These are phyloP conservation scores for Quercus wislizeni DNA, from an alignment of 306 rosid genomes.

Conservation along the genomic window DNA sequence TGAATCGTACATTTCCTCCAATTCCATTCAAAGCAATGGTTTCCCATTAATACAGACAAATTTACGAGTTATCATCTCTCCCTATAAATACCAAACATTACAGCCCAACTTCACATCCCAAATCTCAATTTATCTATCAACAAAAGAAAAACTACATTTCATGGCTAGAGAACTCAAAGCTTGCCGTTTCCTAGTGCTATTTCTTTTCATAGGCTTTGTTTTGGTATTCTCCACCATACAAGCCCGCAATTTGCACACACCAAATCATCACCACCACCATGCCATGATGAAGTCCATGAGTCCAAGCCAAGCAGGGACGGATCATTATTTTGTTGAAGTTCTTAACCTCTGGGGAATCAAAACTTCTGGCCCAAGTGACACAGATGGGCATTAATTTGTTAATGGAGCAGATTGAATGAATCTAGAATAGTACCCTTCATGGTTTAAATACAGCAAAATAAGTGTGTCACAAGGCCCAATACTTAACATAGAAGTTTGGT, in stretches of 20 bases:
- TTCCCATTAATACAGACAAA: not conserved
- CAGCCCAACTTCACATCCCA: not conserved
- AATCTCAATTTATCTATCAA: not conserved
- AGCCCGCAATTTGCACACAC: slow-evolving; percentile 17
- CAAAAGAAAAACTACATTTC: not conserved
- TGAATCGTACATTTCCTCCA: too few relatives aligned
- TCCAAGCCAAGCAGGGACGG: slow-evolving; percentile 8
- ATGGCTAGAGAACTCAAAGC: not conserved
- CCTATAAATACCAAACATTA: not conserved
- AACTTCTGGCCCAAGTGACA: not conserved
- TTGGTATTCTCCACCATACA: slow-evolving; percentile 4
- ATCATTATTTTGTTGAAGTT: slow-evolving; percentile 4
- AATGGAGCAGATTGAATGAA: not conserved
- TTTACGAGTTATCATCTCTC: not conserved
- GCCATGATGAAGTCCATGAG: not conserved
- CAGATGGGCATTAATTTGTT: not conserved
- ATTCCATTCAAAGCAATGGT: not conserved
- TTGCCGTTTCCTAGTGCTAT: slow-evolving; percentile 2
- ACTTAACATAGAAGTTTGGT: too few relatives aligned
- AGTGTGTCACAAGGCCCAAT: too few relatives aligned
- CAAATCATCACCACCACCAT: not conserved
- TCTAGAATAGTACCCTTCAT: too few relatives aligned
- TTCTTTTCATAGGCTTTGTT: slow-evolving; percentile 15
- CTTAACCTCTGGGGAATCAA: not conserved
- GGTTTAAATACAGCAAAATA: too few relatives aligned